Evolutionary conservation across 164 flowering plant species (phyloP), one percentile per base, ranked within the genome.

Genomic region (Berberis thunbergii): DNA sequence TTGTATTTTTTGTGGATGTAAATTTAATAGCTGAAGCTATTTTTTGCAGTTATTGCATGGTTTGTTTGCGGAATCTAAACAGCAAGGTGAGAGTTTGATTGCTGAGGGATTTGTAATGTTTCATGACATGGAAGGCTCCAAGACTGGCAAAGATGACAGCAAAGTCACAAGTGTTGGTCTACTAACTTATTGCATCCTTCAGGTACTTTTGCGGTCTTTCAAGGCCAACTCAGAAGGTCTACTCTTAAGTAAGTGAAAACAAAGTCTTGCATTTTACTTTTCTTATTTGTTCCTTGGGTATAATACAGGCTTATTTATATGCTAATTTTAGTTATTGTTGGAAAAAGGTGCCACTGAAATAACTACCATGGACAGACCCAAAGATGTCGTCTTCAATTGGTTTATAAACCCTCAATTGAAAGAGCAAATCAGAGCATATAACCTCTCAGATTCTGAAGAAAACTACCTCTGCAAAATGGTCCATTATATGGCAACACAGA

Each of bases 361-460:
- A 72, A 86, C 86, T 44, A 67, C 70, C 62, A 57, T 77, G 56
- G 88, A 90, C 70, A 78, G 96, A 71, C 97, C 95, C 1, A 86
- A 74, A 74, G 96, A 88, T 12, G 55, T 71, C n/a, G 63, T 86
- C 65, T 90, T 80, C 72, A 94, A 84, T 64, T 84, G 90, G 94
- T 90, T 90, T 78, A 64, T 90, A 39, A 82, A 86, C 66, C 98
- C 98, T 10, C 72, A 90, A 7, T 64, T 90, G 81, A 93, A 87
- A 73, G 96, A 90, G 6, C 98, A 93, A 73, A 88, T 93, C 48
- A 90, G 77, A 78, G 94, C 92, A 6, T 72, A 72, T 57, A 80
- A 77, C 54, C 94, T 93, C 43, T 72, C 89, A 40, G 88, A 80
- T 43, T 77, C 57, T 7, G 91, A 88, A 80, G 96, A 86, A 67